These are phyloP conservation scores for Starmerella gropengiesseri DNA, from an alignment of 805 yeast species.

Conservation along the genomic window DNA sequence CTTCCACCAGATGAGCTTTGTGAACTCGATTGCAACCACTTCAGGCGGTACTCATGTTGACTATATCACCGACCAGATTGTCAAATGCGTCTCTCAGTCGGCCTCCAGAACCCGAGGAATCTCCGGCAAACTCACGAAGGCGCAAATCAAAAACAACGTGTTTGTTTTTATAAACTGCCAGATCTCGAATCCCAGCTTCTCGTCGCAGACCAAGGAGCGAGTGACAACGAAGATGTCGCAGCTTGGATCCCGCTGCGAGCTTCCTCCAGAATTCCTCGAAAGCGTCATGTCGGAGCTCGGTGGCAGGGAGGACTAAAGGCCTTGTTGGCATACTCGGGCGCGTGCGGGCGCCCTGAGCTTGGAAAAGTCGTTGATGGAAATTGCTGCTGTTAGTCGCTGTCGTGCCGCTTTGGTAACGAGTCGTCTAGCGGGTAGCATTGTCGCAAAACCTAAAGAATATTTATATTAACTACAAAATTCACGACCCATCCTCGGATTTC, in stretches of 20 bases:
- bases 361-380: no score
- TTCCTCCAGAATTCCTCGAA: constrained; percentile 66
- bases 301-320: no score
- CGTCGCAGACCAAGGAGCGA: constrained; percentile 95
- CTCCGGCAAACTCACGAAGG: constrained; percentile 65
- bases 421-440: no score
- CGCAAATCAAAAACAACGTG: constrained; percentile 81
- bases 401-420: no score
- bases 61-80: constrained; percentile 72
- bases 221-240: constrained; percentile 78
- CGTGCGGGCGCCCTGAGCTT: no score
- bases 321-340: no score
- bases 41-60: constrained; percentile 95
- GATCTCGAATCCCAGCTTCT: constrained; percentile 92
- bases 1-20: constrained; percentile 92
- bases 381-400: no score
- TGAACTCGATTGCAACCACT: constrained; percentile 94
- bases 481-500: no score
- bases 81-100: constrained; percentile 65
- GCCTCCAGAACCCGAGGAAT: constrained; percentile 42
- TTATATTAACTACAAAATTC: no score
- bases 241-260: constrained; percentile 76
- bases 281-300: no score
- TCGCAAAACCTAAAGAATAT: no score
- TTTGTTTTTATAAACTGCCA: constrained; percentile 83